A percentile compares a stretch with the other conserved stretches of the same genome.
These are phyloP conservation scores for Rutidosis leptorrhynchoides DNA, from an alignment of 129 eudicot genomes.

Conservation along the genomic window DNA sequence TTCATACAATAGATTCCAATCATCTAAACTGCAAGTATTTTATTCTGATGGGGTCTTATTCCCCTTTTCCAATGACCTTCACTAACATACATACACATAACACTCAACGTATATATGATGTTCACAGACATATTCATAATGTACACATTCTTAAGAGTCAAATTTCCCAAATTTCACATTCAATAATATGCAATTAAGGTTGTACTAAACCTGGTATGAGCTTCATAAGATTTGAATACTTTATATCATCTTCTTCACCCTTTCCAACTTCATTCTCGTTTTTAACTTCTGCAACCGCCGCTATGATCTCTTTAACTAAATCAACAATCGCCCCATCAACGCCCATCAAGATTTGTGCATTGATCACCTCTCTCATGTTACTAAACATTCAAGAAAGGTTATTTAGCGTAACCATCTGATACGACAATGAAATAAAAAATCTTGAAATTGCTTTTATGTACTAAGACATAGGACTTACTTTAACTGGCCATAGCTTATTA, in stretches of 20 bases:
- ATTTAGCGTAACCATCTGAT: neutral
- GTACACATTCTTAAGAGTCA: slow-evolving; percentile 16
- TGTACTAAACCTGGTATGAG: slow-evolving; percentile 42
- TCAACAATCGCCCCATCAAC: slow-evolving; percentile 80
- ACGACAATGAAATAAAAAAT: neutral
- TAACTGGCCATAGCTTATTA: slow-evolving; percentile 65
- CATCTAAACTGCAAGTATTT: slow-evolving; percentile 6
- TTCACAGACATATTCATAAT: slow-evolving; percentile 14
- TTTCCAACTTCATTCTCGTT: slow-evolving; percentile 13
- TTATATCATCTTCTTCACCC: slow-evolving; percentile 21
- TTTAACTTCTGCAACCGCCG: slow-evolving; percentile 29
- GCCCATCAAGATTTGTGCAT: slow-evolving; percentile 70
- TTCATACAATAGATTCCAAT: neutral
- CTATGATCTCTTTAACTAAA: slow-evolving; percentile 55
- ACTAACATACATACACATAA: slow-evolving; percentile 18
- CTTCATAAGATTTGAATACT: slow-evolving; percentile 41
- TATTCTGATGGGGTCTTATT: slow-evolving; percentile 3
- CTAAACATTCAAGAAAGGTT: slow-evolving; percentile 29
- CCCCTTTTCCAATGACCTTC: slow-evolving; percentile 18
- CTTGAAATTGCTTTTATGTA: slow-evolving; percentile 10
- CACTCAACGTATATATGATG: neutral
- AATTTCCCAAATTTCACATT: neutral
- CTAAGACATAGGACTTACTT: slow-evolving; percentile 43
- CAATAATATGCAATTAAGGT: slow-evolving; percentile 2
- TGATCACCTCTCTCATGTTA: slow-evolving; percentile 63